Conservation (phyloP, 78 protist species). For the Dictyostelium firmibasis region DNA sequence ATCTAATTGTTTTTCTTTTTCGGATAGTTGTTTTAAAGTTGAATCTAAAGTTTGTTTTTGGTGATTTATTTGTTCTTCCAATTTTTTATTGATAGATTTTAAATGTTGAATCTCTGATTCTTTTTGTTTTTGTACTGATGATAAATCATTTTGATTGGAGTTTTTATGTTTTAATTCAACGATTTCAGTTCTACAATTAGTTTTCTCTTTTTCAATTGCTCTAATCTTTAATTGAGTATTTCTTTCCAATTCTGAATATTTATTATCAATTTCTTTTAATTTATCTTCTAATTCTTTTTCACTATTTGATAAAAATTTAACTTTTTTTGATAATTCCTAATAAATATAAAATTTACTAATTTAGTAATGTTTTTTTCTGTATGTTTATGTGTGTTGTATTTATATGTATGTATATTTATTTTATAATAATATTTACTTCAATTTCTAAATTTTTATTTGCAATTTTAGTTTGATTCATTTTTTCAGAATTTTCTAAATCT, state of each 20-base stretch:
- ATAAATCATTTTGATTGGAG: background rate
- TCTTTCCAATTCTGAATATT: constrained; percentile 23
- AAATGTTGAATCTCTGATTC: constrained; percentile 41
- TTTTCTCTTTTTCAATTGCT: constrained; percentile 54
- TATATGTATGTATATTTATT: too few relatives aligned
- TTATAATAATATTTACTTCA: constrained; percentile 24
- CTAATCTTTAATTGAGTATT: constrained; percentile 33
- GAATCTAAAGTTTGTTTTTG: constrained; percentile 8
- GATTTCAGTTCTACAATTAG: constrained; percentile 16
- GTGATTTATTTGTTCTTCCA: background rate
- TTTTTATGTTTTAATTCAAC: constrained; percentile 38
- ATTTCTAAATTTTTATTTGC: constrained; percentile 12
- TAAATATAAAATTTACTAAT: too few relatives aligned
- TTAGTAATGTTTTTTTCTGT: too few relatives aligned
- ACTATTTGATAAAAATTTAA: background rate
- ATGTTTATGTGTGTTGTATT: too few relatives aligned
- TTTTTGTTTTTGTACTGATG: background rate
- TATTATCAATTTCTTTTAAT: constrained; percentile 4
- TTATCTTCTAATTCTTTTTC: background rate
- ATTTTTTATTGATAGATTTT: background rate
- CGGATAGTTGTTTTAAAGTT: background rate
- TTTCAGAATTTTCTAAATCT: background rate
- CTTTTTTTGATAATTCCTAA: constrained; percentile 8
- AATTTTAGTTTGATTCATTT: constrained; percentile 14
- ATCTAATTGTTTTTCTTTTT: constrained; percentile 11